Percentiles rank a stretch among this genome's conserved stretches.
phyloP scores from a whole-genome alignment of 352 stramenopile genomes.

The Pythium phragmitis region DNA sequence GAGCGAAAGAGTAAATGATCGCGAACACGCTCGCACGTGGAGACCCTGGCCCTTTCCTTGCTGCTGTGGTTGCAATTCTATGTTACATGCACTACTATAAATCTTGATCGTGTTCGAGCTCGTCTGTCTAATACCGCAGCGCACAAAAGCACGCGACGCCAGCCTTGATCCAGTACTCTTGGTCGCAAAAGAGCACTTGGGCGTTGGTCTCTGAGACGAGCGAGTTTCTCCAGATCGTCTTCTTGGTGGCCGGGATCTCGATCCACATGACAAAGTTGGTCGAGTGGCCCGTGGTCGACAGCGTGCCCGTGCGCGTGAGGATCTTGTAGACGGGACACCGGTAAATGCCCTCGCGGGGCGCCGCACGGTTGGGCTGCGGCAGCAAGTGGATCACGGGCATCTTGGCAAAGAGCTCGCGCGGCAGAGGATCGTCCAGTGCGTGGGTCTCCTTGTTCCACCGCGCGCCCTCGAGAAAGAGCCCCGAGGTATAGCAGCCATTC shows the following conservation, averaged over 20 bases:
- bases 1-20: not conserved
- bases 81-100: too few species aligned
- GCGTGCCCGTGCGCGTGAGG: conserved; percentile 83
- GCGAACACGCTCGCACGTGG: too few species aligned
- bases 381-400: conserved; percentile 81
- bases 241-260: conserved; percentile 87
- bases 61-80: too few species aligned
- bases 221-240: conserved; percentile 54
- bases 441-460: conserved; percentile 73
- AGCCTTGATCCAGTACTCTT: conserved; percentile 73
- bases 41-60: too few species aligned
- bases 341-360: conserved; percentile 66
- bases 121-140: conserved; percentile 59
- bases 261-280: conserved; percentile 99
- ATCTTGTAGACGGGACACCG: conserved; percentile 91
- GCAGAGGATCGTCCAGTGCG: conserved; percentile 46
- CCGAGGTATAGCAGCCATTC: conserved; percentile 90
- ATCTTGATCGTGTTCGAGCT: not conserved
- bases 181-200: conserved; percentile 58
- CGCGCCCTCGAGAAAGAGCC: conserved; percentile 90
- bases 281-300: conserved; percentile 95
- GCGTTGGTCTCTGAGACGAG: conserved; percentile 79
- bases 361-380: conserved; percentile 62
- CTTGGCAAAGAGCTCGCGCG: conserved; percentile 49
- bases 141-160: conserved; percentile 83